Evolutionary conservation across 2,329 filamentous ascomycete genomes (phyloP), one percentile per base, ranked within the genome.

Genomic region (Botrytis aclada): DNA sequence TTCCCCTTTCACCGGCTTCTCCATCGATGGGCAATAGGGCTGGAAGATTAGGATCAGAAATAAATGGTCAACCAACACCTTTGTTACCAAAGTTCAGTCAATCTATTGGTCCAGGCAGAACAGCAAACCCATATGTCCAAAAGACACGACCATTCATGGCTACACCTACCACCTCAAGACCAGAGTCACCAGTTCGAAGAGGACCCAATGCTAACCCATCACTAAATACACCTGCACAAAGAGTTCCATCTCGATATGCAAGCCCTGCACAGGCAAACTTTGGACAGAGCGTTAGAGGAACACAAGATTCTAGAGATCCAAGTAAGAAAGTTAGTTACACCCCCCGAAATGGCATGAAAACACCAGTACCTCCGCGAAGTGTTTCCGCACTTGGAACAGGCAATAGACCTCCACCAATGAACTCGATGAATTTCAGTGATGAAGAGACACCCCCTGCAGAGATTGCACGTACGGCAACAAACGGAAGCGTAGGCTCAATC

Each of bases 41-140:
- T 77, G 71, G 77, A 14, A 73, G 74, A n/a, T 74, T 77, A 22
- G 75, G 88, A 80, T 86, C 88, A 37, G 88, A 85, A 51, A 88
- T 87, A 79, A 86, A 86, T 80, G 89, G 91, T 34, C 87, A 92
- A 43, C 88, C 91, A 4, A 90, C 88, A 0, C 88, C 91, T 0
- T 87, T 87, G 0, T 78, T 93, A 67, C 87, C 92, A 72, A 95
- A 95, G 80, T 96, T 98, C 83, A 96, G 94, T 80, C 93, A 97
- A 82, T 97, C 95, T 0, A 85, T 97, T 62, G 94, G 94, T 1
- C 92, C 93, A 10, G 88, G 89, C 58, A 77, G 79, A 80, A 89
- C 91, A 41, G 81, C 90, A 37, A 95, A 92, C 79, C 93, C 94
- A 4, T 85, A 88, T 65, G 88, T 90, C 78, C 95, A 93, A 81